These are phyloP conservation scores for Alternaria infectoria DNA, from an alignment of 2,329 filamentous ascomycete genomes.

Conservation along the genomic window DNA sequence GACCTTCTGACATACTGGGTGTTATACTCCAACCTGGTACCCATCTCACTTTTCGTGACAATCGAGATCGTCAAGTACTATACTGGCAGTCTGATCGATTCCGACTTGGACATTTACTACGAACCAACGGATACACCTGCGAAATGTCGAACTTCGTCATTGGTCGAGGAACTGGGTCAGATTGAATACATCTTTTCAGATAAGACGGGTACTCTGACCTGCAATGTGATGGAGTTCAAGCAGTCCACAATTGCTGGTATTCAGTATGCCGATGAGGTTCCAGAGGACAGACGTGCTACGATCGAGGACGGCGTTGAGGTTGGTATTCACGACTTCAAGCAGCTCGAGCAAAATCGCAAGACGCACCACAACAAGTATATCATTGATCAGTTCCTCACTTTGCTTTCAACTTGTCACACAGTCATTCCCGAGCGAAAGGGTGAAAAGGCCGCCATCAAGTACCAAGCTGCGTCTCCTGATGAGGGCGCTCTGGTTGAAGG, in stretches of 20 bases:
- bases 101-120: conserved; percentile 97
- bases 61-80: conserved; percentile 98
- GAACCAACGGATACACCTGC: conserved; percentile 94
- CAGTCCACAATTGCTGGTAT: conserved; percentile 92
- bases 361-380: conserved; percentile 64
- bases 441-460: conserved; percentile 86
- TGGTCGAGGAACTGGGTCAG: conserved; percentile 97
- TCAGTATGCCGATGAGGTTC: conserved; percentile 90
- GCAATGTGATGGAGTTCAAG: conserved; percentile 98
- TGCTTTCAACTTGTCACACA: conserved; percentile 91
- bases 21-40: conserved; percentile 92
- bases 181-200: conserved; percentile 99
- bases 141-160: conserved; percentile 91
- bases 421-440: conserved; percentile 91
- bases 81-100: conserved; percentile 96
- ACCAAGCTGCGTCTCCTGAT: conserved; percentile 96
- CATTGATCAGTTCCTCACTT: conserved; percentile 83
- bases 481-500: conserved; percentile 97
- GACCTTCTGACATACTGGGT: conserved; percentile 99
- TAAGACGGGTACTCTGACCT: conserved; percentile 97
- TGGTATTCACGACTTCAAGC: conserved; percentile 84
- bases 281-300: conserved; percentile 84
- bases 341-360: conserved; percentile 72
- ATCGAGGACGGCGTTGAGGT: conserved; percentile 77
- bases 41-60: conserved; percentile 97